phyloP scores from a whole-genome alignment of 1,139 yeast species.

The Blastobotrys buckinghamii region DNA sequence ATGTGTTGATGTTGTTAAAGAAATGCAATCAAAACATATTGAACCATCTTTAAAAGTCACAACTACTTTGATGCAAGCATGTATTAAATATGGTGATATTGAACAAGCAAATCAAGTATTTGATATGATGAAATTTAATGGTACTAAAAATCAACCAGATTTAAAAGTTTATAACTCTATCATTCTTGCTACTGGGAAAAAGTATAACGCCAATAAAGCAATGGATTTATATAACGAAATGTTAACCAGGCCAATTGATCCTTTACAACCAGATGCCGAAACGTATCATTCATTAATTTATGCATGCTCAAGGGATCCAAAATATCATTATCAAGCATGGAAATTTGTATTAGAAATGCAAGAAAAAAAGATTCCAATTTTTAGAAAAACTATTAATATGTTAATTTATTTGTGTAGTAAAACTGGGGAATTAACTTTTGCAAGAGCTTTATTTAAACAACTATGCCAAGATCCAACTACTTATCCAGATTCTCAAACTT shows the following conservation, averaged over 20 bases:
- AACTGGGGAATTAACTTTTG: conserved; percentile 72
- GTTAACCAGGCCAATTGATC: conserved; percentile 35
- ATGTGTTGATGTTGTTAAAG: conserved; percentile 34
- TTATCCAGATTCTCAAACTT: conserved; percentile 29
- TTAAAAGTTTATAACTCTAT: conserved; percentile 62
- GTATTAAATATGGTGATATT: conserved; percentile 49
- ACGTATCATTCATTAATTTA: conserved; percentile 63
- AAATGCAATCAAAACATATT: conserved; percentile 45
- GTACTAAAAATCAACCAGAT: conserved; percentile 60
- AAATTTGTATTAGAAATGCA: conserved; percentile 64
- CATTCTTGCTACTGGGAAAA: conserved; percentile 57
- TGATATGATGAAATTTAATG: conserved; percentile 78
- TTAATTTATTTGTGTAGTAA: conserved; percentile 69
- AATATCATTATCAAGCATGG: conserved; percentile 63
- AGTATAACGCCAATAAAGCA: conserved; percentile 62
- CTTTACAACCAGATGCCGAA: conserved; percentile 40
- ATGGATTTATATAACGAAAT: conserved; percentile 73
- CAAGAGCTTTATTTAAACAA: conserved; percentile 65
- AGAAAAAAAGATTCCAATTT: conserved; percentile 41
- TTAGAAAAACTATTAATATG: conserved; percentile 51
- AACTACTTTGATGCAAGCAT: conserved; percentile 60
- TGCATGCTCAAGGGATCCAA: conserved; percentile 58
- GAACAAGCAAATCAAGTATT: conserved; percentile 65
- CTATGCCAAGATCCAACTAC: conserved; percentile 39
- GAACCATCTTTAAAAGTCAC: conserved; percentile 55